These are phyloP conservation scores for Globisporangium splendens DNA, from an alignment of 352 stramenopile species.

Conservation along the genomic window DNA sequence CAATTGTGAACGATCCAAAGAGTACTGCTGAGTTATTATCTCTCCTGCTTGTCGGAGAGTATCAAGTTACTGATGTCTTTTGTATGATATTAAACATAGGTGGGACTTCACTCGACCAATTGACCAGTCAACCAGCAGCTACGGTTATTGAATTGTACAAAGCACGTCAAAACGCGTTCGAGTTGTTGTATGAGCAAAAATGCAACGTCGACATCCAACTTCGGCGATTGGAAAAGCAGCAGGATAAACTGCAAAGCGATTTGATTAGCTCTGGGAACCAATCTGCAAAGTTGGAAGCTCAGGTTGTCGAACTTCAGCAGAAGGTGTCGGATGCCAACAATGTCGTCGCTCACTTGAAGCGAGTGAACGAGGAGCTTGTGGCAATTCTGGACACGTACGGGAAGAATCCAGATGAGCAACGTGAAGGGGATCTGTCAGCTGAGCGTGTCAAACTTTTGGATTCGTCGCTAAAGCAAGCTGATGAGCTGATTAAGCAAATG, in stretches of 20 bases:
- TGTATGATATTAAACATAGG: slow-evolving; percentile 12
- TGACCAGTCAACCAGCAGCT: slow-evolving; percentile 37
- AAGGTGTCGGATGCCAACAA: slow-evolving; percentile 34
- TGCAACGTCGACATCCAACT: slow-evolving; percentile 46
- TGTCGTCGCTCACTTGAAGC: slow-evolving; percentile 39
- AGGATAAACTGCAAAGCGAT: slow-evolving; percentile 46
- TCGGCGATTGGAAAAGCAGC: slow-evolving; percentile 43
- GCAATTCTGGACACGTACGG: slow-evolving; percentile 64
- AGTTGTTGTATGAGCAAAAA: slow-evolving; percentile 58
- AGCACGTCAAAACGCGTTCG: slow-evolving; percentile 53
- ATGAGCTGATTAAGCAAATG: slow-evolving; percentile 44
- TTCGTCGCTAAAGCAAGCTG: slow-evolving; percentile 40
- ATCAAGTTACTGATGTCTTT: slow-evolving; percentile 6
- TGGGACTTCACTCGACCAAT: slow-evolving; percentile 37
- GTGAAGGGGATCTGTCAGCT: slow-evolving; percentile 19
- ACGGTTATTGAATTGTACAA: slow-evolving; percentile 52
- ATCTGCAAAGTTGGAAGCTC: slow-evolving; percentile 43
- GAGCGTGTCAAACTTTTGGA: slow-evolving; percentile 42
- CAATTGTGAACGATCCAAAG: slow-evolving; percentile 37
- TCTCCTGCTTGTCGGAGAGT: neutral
- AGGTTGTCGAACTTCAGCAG: slow-evolving; percentile 39
- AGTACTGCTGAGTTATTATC: slow-evolving; percentile 24
- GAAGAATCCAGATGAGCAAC: slow-evolving; percentile 39
- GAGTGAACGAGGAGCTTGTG: slow-evolving; percentile 56
- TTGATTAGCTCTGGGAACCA: slow-evolving; percentile 41